Conservation (phyloP, 805 yeast genomes). For the Ogataea nakhonphanomensis region DNA sequence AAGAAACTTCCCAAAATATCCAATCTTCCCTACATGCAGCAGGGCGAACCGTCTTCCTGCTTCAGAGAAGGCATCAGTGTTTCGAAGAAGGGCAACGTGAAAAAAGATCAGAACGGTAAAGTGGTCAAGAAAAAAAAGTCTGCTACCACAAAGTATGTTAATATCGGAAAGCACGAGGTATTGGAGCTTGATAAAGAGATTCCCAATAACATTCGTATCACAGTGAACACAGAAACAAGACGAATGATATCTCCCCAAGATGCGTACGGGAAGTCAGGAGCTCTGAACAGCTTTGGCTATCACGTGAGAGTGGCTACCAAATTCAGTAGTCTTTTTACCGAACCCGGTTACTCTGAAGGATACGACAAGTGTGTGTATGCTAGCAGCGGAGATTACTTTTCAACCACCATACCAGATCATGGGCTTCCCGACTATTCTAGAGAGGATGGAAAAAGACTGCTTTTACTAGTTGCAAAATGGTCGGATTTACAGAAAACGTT, state of each 20-base stretch:
- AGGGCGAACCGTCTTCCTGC: slow-evolving; percentile 30
- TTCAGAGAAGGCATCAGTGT: slow-evolving; percentile 66
- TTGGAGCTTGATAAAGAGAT: slow-evolving; percentile 61
- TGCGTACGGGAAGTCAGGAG: slow-evolving; percentile 66
- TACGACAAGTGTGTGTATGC: slow-evolving; percentile 65
- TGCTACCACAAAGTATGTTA: slow-evolving; percentile 66
- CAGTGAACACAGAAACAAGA: slow-evolving; percentile 62
- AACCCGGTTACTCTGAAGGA: slow-evolving; percentile 61
- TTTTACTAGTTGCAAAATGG: slow-evolving; percentile 66
- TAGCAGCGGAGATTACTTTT: slow-evolving; percentile 63
- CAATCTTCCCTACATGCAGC: slow-evolving; percentile 70
- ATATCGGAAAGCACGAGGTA: slow-evolving; percentile 62
- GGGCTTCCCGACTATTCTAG: slow-evolving; percentile 2
- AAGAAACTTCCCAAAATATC: slow-evolving; percentile 66
- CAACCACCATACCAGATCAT: slow-evolving; percentile 25
- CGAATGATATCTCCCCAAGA: slow-evolving; percentile 66
- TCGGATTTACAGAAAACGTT: slow-evolving; percentile 54
- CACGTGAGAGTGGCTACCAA: slow-evolving; percentile 63
- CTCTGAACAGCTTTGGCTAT: slow-evolving; percentile 65
- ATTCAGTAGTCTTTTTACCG: slow-evolving; percentile 67
- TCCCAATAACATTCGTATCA: slow-evolving; percentile 77
- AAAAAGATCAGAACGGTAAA: slow-evolving; percentile 34
- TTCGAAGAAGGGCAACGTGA: slow-evolving; percentile 38
- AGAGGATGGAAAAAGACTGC: slow-evolving; percentile 23
- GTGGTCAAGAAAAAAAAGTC: slow-evolving; percentile 47